These are phyloP conservation scores for Camellia oleifera DNA, from an alignment of 179 eudicot species.

Conservation along the genomic window DNA sequence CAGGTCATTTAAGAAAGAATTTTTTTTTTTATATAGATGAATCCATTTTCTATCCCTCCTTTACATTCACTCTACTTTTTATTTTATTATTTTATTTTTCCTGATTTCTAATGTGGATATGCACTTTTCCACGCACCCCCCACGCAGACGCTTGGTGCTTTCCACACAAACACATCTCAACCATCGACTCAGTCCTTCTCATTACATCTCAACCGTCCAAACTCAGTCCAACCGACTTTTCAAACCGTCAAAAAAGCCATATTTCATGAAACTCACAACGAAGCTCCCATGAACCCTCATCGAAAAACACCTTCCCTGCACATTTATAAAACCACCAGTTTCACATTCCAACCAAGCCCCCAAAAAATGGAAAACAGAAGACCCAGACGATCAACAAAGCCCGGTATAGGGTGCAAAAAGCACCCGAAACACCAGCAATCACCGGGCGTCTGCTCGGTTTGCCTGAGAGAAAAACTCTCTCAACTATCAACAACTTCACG, in stretches of 20 bases:
- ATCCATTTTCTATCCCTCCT: no score
- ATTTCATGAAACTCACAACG: slow-evolving; percentile 15
- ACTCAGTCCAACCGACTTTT: slow-evolving; percentile 18
- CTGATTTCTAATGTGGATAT: no score
- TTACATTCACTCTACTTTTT: no score
- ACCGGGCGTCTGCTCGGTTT: slow-evolving; percentile 53
- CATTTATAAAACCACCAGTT: background rate
- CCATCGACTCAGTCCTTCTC: background rate
- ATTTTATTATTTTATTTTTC: no score
- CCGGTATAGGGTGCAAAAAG: slow-evolving; percentile 31
- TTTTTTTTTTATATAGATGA: no score
- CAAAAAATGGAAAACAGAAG: slow-evolving; percentile 21
- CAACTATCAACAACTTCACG: slow-evolving; percentile 13
- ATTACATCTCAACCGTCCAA: slow-evolving; percentile 1
- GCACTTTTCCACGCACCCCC: background rate
- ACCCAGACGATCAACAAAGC: slow-evolving; percentile 6
- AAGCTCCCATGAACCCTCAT: slow-evolving; percentile 28
- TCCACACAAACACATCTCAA: background rate
- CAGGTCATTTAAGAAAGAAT: no score
- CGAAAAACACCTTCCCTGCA: slow-evolving; percentile 17
- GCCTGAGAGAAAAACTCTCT: slow-evolving; percentile 35
- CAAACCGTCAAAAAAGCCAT: slow-evolving; percentile 24
- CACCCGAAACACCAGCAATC: slow-evolving; percentile 54
- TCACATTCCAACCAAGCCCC: background rate
- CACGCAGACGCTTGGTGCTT: background rate